A percentile compares a stretch with the other conserved stretches of the same genome.
These are phyloP conservation scores for Fraxinus anomala DNA, from an alignment of 257 asterid genomes.

Conservation along the genomic window DNA sequence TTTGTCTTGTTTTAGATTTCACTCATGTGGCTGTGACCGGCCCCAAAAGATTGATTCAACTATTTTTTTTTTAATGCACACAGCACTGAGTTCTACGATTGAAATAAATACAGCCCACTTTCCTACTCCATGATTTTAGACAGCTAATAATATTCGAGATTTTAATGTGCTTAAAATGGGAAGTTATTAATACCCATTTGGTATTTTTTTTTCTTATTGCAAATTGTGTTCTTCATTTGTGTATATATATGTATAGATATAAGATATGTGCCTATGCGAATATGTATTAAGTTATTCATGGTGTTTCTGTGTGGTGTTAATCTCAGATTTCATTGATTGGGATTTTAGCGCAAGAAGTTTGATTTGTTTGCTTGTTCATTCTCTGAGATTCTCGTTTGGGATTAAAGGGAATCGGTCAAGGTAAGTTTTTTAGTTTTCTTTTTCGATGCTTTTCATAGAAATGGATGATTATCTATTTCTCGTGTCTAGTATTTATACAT, in stretches of 20 bases:
- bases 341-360: conserved; percentile 20
- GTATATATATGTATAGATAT: background rate
- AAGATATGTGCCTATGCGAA: background rate
- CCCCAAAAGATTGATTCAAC: conserved; percentile 6
- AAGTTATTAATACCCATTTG: conserved; percentile 29
- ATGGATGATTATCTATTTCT: background rate
- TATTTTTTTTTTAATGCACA: conserved; percentile 2
- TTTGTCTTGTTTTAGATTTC: conserved; percentile 39
- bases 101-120: conserved; percentile 1
- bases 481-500: background rate
- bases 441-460: conserved; percentile 4
- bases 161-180: conserved; percentile 21
- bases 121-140: conserved; percentile 28
- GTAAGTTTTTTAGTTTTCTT: conserved; percentile 20
- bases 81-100: background rate
- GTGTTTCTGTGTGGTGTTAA: conserved; percentile 15
- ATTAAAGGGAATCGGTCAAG: conserved; percentile 20
- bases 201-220: background rate
- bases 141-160: conserved; percentile 17
- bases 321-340: conserved; percentile 28
- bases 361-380: conserved; percentile 11
- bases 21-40: conserved; percentile 36
- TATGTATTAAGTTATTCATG: conserved; percentile 4
- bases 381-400: conserved; percentile 23
- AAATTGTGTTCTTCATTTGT: background rate